These are phyloP conservation scores for Chaetomium olivaceum DNA, from an alignment of 2,329 filamentous ascomycete genomes.

Conservation along the genomic window DNA sequence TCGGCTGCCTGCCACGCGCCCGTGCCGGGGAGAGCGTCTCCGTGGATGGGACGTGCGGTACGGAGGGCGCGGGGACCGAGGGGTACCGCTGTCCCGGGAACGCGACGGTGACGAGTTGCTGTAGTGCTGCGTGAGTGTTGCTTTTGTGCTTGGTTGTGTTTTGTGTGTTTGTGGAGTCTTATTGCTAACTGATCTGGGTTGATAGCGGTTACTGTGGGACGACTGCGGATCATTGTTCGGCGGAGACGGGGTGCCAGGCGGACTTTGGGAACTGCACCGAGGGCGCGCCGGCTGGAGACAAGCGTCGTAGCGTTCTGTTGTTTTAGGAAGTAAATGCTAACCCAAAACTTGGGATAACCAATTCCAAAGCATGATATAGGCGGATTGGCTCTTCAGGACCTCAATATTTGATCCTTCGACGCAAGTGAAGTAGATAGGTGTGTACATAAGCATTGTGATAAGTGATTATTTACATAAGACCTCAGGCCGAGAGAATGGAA, in stretches of 20 bases:
- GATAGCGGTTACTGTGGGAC: conserved; percentile 38
- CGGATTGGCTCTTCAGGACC: too few relatives aligned
- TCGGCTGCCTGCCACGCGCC: conserved; percentile 34
- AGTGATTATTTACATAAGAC: too few relatives aligned
- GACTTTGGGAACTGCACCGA: conserved; percentile 35
- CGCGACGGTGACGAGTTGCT: conserved; percentile 31
- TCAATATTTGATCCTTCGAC: too few relatives aligned
- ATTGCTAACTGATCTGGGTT: background rate
- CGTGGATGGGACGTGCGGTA: conserved; percentile 38
- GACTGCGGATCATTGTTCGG: conserved; percentile 35
- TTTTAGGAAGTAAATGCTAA: too few relatives aligned
- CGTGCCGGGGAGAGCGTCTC: conserved; percentile 34
- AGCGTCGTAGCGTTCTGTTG: background rate
- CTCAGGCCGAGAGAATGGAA: too few relatives aligned
- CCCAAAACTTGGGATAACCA: too few relatives aligned
- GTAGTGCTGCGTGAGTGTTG: conserved; percentile 35
- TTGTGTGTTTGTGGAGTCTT: background rate
- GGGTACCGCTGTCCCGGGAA: conserved; percentile 36
- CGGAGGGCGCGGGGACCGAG: conserved; percentile 32
- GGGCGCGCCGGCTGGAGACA: too few relatives aligned
- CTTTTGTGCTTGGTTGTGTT: background rate
- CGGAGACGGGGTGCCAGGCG: conserved; percentile 35
- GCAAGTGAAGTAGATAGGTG: too few relatives aligned
- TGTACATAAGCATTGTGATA: too few relatives aligned
- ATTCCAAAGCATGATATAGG: too few relatives aligned